A percentile compares a stretch with the other conserved stretches of the same genome.
Conservation (phyloP, 176 grass and related monocot species). For the Hordeum marinum region DNA sequence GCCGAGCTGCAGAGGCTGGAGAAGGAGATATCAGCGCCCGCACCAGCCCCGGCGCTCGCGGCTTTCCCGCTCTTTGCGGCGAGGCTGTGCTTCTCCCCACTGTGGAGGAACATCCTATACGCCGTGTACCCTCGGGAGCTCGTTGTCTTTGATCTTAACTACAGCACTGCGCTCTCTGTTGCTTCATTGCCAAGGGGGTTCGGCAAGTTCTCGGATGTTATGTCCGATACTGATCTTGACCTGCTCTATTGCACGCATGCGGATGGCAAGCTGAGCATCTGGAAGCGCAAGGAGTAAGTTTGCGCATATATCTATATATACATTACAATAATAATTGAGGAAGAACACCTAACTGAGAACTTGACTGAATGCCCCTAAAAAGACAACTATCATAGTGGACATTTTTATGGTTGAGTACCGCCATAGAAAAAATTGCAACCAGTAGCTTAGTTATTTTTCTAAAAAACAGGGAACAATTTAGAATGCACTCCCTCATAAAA, state of each 20-base stretch:
- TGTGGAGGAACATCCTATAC: constrained; percentile 67
- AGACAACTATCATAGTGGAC: neutral
- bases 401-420: neutral
- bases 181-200: constrained; percentile 60
- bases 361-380: neutral
- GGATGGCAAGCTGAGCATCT: constrained; percentile 88
- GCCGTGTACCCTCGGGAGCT: constrained; percentile 70
- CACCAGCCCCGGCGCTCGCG: constrained; percentile 59
- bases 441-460: constrained; percentile 5
- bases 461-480: neutral
- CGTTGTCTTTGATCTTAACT: constrained; percentile 78
- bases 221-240: constrained; percentile 73
- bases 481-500: neutral
- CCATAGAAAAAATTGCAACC: neutral
- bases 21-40: constrained; percentile 55
- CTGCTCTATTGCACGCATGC: constrained; percentile 79
- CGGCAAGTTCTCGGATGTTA: constrained; percentile 75
- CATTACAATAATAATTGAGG: constrained; percentile 6
- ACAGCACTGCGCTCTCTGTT: constrained; percentile 60
- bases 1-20: constrained; percentile 77
- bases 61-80: constrained; percentile 51
- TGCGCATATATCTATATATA: neutral
- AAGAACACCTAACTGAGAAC: neutral
- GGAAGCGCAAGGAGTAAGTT: constrained; percentile 85
- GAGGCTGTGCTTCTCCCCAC: constrained; percentile 75